Evolutionary conservation across 1,284 basidiomycete genomes (phyloP), one percentile per base, ranked within the genome.

Genomic region (Austroboletus novae-zelandiae): DNA sequence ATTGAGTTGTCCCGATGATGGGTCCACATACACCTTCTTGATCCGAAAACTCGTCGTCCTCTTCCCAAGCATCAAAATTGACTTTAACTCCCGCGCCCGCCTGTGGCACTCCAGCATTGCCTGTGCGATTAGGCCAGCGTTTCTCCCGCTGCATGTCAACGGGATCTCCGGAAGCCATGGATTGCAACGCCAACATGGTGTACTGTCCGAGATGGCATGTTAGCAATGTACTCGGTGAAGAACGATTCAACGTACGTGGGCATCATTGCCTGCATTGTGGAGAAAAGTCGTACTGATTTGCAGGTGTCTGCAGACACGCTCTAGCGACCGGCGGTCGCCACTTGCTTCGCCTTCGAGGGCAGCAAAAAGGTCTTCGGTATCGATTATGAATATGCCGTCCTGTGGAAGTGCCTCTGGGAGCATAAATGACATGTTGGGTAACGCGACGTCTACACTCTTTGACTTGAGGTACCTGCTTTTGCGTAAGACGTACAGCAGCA

Each of bases 201-300:
- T 81, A 89, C 85, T 89, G 52, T 36, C n/a, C 9, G 35, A 36
- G n/a, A 44, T 47, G 9, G 34, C 40, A 13, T 5, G 20, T 57
- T 17, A 55, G 42, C 7, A 11, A 25, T 20, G 25, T 4, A 37
- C 34, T n/a, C n/a, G 5, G 5, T 36, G 5, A 8, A 20, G 13
- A 36, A 36, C 20, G 35, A 39, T 42, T 46, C 37, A 29, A 74
- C 82, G 48, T 61, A 89, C 89, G 62, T 85, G 76, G 0, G 90
- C 90, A 66, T 93, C 90, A 61, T 93, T 93, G 0, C 91, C 91
- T 3, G 89, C 89, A 64, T 93, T 93, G 72, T 93, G 90, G 48
- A 90, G 70, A 59, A 75, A 75, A 31, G 74, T 57, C 1, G 79
- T 77, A 0, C 68, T 58, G 42, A 91, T 75, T 45, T 80, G 76